Percentiles rank a stretch among this genome's conserved stretches.
Conservation (phyloP, 257 asterid species). For the Lycium barbarum region DNA sequence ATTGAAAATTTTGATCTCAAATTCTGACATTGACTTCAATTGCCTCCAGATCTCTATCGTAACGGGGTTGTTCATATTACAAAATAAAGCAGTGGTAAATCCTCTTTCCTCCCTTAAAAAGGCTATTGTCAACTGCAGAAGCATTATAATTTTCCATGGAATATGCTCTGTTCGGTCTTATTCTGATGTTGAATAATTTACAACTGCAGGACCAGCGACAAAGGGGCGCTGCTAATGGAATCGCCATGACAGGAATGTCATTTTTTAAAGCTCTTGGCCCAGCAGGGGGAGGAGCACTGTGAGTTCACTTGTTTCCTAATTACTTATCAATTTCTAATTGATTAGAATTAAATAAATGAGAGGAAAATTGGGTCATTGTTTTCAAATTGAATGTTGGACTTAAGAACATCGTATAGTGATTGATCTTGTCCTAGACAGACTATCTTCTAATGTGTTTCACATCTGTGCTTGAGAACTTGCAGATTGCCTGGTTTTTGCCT, state of each 20-base stretch:
- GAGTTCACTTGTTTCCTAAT: conserved; percentile 43
- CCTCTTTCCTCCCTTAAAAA: not conserved
- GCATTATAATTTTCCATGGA: not conserved
- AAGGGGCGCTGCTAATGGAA: conserved; percentile 87
- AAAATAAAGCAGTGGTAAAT: conserved; percentile 82
- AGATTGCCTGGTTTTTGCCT: not conserved
- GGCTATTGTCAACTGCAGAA: not conserved
- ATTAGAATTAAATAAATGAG: not conserved
- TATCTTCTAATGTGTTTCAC: not conserved
- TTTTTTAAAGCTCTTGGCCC: conserved; percentile 78
- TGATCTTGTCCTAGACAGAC: not conserved
- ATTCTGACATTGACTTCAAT: conserved; percentile 24
- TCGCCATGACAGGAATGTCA: conserved; percentile 87
- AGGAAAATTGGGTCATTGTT: not conserved
- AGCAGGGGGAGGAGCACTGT: conserved; percentile 82
- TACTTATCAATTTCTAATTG: not conserved
- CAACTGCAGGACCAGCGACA: conserved; percentile 65
- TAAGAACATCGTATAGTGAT: not conserved
- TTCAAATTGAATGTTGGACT: not conserved
- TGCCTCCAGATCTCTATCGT: conserved; percentile 66
- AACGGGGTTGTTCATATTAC: conserved; percentile 77
- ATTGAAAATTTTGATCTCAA: not conserved
- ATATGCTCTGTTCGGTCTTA: not conserved
- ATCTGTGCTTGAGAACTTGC: not conserved
- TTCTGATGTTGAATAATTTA: not conserved